Conservation (phyloP, 257 asterid genomes). For the Solanum ossicruentum region DNA sequence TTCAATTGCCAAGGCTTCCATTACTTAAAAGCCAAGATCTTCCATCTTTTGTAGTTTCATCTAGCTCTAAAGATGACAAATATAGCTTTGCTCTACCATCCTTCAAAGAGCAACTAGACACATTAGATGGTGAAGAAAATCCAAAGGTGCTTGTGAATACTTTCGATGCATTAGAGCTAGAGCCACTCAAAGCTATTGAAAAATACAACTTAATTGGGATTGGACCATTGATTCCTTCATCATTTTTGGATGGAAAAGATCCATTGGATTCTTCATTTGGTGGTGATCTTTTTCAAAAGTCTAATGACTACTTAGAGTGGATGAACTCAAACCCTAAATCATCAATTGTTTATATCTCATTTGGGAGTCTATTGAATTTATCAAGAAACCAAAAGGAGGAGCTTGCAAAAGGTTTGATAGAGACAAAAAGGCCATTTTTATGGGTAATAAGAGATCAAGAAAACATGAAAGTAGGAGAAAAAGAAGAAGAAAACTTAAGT, state of each 20-base stretch:
- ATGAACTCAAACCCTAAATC: constrained; percentile 5
- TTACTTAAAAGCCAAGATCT: constrained; percentile 5
- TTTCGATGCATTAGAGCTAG: constrained; percentile 13
- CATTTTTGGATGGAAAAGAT: constrained; percentile 3
- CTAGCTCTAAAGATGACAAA: background rate
- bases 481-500: constrained; percentile 1
- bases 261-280: background rate
- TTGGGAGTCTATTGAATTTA: constrained; percentile 11
- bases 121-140: constrained; percentile 2
- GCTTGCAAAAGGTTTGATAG: constrained; percentile 10
- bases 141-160: constrained; percentile 11
- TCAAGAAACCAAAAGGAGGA: constrained; percentile 12
- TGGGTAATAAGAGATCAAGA: constrained; percentile 18
- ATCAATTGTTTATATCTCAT: constrained; percentile 22
- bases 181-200: constrained; percentile 8
- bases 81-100: background rate
- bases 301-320: constrained; percentile 9
- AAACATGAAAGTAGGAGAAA: background rate
- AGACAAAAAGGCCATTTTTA: constrained; percentile 9
- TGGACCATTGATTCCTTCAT: constrained; percentile 27
- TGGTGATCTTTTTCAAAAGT: constrained; percentile 2
- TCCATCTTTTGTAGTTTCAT: constrained; percentile 25
- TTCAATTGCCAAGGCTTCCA: constrained; percentile 21
- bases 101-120: constrained; percentile 16
- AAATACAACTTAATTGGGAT: constrained; percentile 11